Evolutionary conservation across 192 early-diverging fungal genomes (phyloP).

Genomic region (Linderina pennispora): DNA sequence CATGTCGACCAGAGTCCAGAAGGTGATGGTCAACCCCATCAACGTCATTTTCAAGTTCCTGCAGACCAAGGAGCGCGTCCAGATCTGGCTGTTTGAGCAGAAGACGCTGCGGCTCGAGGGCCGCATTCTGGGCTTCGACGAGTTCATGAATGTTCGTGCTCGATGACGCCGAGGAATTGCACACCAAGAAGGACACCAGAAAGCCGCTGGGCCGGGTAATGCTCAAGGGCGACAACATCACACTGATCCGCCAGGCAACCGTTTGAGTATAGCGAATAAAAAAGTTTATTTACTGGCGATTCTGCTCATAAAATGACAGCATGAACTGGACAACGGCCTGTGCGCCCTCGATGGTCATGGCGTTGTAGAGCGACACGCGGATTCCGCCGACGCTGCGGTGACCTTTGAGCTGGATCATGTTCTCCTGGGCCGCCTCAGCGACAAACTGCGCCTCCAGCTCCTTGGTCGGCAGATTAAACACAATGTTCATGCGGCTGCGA

Average conservation of each 20-base stretch:
- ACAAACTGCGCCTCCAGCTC: slow-evolving; percentile 81
- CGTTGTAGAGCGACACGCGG: slow-evolving; percentile 91
- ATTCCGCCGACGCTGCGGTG: slow-evolving; percentile 95
- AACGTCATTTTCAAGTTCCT: slow-evolving; percentile 96
- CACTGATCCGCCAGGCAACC: slow-evolving; percentile 64
- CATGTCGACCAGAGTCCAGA: slow-evolving; percentile 47
- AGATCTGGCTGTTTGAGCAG: slow-evolving; percentile 95
- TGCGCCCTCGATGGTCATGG: slow-evolving; percentile 80
- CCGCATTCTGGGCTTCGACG: slow-evolving; percentile 87
- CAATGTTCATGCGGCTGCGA: slow-evolving; percentile 88
- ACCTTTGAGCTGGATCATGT: slow-evolving; percentile 89
- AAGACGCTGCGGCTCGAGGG: slow-evolving; percentile 85
- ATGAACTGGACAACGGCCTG: slow-evolving; percentile 73
- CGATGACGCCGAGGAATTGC: slow-evolving; percentile 81
- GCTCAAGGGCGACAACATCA: slow-evolving; percentile 97
- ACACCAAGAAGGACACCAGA: slow-evolving; percentile 70
- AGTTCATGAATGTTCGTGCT: slow-evolving; percentile 98
- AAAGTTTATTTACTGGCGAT: slow-evolving; percentile 3
- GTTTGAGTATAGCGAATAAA: neutral
- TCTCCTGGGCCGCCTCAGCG: slow-evolving; percentile 64
- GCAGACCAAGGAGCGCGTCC: slow-evolving; percentile 85
- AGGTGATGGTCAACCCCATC: slow-evolving; percentile 52
- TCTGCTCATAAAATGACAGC: slow-evolving; percentile 63
- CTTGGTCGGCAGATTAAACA: slow-evolving; percentile 60
- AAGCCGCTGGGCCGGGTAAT: slow-evolving; percentile 80